Evolutionary conservation across 768 basidiomycete genomes (phyloP).

Genomic region (Sarcodon aspratus): DNA sequence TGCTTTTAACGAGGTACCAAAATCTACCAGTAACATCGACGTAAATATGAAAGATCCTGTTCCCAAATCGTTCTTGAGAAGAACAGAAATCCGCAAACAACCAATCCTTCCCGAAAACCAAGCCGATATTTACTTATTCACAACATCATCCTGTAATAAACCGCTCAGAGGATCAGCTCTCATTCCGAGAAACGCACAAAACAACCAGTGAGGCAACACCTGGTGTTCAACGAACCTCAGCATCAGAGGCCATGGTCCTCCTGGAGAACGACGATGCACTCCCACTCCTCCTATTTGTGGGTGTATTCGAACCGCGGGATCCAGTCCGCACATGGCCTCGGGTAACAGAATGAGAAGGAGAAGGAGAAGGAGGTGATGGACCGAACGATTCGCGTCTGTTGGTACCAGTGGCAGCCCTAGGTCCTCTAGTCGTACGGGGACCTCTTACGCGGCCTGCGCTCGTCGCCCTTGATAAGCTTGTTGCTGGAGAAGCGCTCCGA

Average conservation of each 20-base stretch:
- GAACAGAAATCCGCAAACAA: no score
- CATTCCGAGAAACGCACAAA: no score
- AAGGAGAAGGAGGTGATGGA: neutral
- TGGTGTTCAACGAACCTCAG: slow-evolving; percentile 32
- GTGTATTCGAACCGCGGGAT: slow-evolving; percentile 5
- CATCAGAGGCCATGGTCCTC: slow-evolving; percentile 76
- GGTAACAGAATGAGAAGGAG: neutral
- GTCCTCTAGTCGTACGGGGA: neutral
- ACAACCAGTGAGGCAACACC: no score
- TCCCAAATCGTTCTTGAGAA: no score
- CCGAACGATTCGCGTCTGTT: neutral
- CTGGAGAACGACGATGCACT: slow-evolving; percentile 34
- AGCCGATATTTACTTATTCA: no score
- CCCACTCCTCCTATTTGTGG: slow-evolving; percentile 17
- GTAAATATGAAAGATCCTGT: no score
- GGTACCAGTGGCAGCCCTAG: neutral
- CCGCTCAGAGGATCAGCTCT: no score
- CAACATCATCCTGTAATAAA: no score
- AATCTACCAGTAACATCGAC: no score
- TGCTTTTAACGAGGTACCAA: no score
- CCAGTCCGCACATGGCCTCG: slow-evolving; percentile 8
- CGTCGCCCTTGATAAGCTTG: slow-evolving; percentile 11
- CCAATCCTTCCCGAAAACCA: no score
- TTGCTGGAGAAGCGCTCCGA: slow-evolving; percentile 6
- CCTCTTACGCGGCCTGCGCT: slow-evolving; percentile 7